Evolutionary conservation across 257 asterid species (phyloP).

Genomic region (Solanum bulbocastanum): DNA sequence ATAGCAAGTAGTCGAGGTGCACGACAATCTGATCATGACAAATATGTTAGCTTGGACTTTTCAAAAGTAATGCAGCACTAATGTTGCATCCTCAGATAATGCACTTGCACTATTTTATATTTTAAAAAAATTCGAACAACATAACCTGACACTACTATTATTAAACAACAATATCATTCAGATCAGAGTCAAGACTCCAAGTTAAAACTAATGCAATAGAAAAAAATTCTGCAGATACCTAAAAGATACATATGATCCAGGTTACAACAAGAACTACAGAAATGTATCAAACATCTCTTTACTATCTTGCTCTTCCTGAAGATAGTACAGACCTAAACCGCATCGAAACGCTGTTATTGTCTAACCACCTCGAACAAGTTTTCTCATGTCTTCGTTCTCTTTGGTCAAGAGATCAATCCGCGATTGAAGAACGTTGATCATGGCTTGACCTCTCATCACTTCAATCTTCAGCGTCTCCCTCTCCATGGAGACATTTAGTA

Average conservation of each 20-base stretch:
- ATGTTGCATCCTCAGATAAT: accelerated
- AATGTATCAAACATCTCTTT: neutral
- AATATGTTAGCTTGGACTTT: neutral
- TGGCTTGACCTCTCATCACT: conserved; percentile 79
- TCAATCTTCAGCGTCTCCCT: conserved; percentile 71
- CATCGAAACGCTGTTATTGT: neutral
- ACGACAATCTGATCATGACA: neutral
- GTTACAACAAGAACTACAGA: neutral
- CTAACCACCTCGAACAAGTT: conserved; percentile 14
- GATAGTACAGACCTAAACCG: neutral
- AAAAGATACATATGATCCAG: neutral
- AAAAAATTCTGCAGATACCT: neutral
- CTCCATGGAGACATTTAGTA: conserved; percentile 64
- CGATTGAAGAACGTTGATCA: conserved; percentile 72
- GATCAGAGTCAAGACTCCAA: neutral
- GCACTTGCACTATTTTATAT: neutral
- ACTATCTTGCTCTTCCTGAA: neutral
- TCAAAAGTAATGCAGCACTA: neutral
- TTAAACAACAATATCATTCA: neutral
- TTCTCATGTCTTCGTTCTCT: conserved; percentile 41
- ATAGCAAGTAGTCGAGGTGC: neutral
- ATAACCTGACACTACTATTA: neutral
- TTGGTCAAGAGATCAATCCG: conserved; percentile 39
- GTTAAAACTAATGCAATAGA: neutral
- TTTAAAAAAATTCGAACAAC: neutral